phyloP scores from a whole-genome alignment of 2,329 filamentous ascomycete species.

The Passalora sequoiae region DNA sequence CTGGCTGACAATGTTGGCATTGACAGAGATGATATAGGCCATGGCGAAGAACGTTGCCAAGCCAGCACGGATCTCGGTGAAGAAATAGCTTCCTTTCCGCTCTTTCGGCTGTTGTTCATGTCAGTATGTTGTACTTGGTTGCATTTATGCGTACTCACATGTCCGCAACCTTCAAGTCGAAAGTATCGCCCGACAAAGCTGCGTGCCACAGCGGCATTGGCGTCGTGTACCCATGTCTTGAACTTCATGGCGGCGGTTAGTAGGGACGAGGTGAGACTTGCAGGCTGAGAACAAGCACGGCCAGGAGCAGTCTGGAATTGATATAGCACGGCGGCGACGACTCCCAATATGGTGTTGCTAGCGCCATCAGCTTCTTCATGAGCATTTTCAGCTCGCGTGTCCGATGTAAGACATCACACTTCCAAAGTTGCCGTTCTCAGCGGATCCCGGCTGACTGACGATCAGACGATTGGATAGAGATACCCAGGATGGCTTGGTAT shows the following conservation, averaged over 20 bases:
- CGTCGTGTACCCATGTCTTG: constrained; percentile 23
- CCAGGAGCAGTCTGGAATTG: too few species aligned
- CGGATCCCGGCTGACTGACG: too few species aligned
- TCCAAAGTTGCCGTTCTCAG: too few species aligned
- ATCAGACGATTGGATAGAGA: too few species aligned
- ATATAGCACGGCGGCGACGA: too few species aligned
- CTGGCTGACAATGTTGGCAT: constrained; percentile 63
- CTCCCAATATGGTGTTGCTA: too few species aligned
- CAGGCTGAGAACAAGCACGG: too few species aligned
- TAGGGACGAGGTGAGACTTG: too few species aligned
- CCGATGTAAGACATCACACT: too few species aligned
- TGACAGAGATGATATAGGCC: constrained; percentile 70
- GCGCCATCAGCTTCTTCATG: too few species aligned
- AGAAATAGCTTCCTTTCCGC: constrained; percentile 69
- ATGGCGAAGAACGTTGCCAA: constrained; percentile 65
- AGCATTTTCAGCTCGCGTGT: too few species aligned
- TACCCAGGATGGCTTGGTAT: too few species aligned
- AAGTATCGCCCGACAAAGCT: constrained; percentile 68
- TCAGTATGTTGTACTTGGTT: constrained; percentile 18
- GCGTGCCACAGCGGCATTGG: constrained; percentile 51
- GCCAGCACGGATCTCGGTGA: constrained; percentile 78
- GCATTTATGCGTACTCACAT: constrained; percentile 61
- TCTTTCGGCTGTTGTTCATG: constrained; percentile 53
- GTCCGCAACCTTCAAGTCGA: constrained; percentile 73
- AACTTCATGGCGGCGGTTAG: constrained; percentile 10